Evolutionary conservation across 345 rosid species (phyloP), one percentile per base, ranked within the genome.

Genomic region (Acer campestre): DNA sequence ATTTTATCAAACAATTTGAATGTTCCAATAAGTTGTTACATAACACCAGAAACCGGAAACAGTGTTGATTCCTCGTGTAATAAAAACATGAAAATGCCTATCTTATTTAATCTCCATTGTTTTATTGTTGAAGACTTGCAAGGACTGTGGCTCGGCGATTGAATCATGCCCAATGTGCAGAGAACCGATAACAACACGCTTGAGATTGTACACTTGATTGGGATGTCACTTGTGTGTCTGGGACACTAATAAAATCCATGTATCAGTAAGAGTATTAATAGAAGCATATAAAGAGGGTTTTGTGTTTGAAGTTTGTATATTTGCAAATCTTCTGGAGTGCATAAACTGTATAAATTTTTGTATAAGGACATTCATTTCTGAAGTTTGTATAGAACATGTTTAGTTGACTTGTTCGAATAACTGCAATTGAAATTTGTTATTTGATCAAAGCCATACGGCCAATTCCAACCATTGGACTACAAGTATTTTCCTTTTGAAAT

Each of bases 111-210:
- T 42, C 12, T 22, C 11, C n/a, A 59, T 38, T 27, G 6, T 72
- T 67, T 66, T 65, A 61, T 1, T 53, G 51, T 48, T 80, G 70
- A 77, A 95, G 98, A 95, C 99, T 42, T 95, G 97, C 89, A 90
- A 86, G 92, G 96, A 95, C 17, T 95, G 99, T 4, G 91, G 94
- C 2, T 78, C 68, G 7, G 70, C 85, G 40, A 80, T 95, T 38
- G 73, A 84, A n/a, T 44, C 72, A 20, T 95, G 99, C 74, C 99
- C 98, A 5, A 53, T 93, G 78, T 95, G 99, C 77, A 89, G 92
- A n/a, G 51, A 86, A 68, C 89, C 86, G 16, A 93, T 95, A 82
- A 91, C 84, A 56, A 88, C 89, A 1, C 96, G 99, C 38, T 68
- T 95, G 79, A 83, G 91, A 74, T 77, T 95, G 75, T 95, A 78